Evolutionary conservation across 306 rosid genomes (phyloP).

Genomic region (Glycine tomentella): DNA sequence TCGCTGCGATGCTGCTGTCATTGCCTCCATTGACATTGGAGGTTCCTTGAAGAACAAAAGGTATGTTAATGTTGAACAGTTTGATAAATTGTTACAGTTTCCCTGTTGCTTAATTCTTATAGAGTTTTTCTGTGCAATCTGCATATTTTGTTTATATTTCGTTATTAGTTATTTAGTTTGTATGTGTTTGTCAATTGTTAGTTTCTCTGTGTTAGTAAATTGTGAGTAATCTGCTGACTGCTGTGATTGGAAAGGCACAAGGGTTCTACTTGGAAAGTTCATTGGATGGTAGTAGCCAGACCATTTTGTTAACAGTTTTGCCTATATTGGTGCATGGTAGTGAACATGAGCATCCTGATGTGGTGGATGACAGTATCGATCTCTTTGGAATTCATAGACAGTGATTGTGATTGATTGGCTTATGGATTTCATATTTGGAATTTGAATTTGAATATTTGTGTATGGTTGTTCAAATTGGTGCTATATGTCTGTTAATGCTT

Average conservation of each 20-base stretch:
- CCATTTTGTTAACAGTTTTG: conserved; percentile 55
- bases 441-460: conserved; percentile 16
- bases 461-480: conserved; percentile 13
- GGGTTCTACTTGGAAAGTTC: conserved; percentile 64
- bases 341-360: conserved; percentile 46
- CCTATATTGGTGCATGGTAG: conserved; percentile 47
- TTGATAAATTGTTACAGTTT: too few relatives aligned
- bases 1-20: too few relatives aligned
- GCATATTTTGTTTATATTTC: too few relatives aligned
- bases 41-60: too few relatives aligned
- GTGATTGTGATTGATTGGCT: not conserved
- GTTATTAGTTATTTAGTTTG: too few relatives aligned
- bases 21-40: too few relatives aligned
- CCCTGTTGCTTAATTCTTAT: too few relatives aligned
- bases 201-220: too few relatives aligned
- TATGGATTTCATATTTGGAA: not conserved
- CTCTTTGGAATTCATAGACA: conserved; percentile 80
- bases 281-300: conserved; percentile 78
- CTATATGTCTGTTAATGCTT: not conserved
- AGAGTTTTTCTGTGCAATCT: too few relatives aligned
- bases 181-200: too few relatives aligned
- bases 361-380: conserved; percentile 70
- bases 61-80: too few relatives aligned
- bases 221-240: conserved; percentile 10
- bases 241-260: conserved; percentile 51